phyloP scores from a whole-genome alignment of 345 rosid species.

The Populus nigra region DNA sequence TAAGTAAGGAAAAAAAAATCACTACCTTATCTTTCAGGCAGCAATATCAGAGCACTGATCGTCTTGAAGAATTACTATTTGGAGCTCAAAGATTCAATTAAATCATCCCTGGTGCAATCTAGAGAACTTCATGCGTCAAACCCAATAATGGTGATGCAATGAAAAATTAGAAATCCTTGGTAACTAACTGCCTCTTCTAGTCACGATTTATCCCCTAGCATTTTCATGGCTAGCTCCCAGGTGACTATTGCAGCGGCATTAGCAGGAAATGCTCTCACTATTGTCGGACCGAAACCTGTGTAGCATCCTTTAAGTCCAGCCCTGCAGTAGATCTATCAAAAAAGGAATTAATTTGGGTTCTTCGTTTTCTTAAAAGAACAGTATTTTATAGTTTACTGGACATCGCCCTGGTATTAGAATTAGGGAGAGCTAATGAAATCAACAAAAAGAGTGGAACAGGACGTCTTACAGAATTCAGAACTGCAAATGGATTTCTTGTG shows the following conservation, averaged over 20 bases:
- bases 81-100: background rate
- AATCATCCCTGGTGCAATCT: background rate
- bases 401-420: background rate
- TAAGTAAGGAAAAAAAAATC: background rate
- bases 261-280: conserved; percentile 88
- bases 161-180: conserved; percentile 2
- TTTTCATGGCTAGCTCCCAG: conserved; percentile 87
- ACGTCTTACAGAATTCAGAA: conserved; percentile 61
- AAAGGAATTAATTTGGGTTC: conserved; percentile 9
- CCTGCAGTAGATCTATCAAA: conserved; percentile 58
- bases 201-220: conserved; percentile 58
- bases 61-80: background rate
- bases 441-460: background rate
- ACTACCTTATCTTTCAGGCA: background rate
- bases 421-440: background rate
- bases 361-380: background rate
- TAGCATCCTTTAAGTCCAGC: conserved; percentile 87
- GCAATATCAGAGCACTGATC: background rate
- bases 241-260: conserved; percentile 95
- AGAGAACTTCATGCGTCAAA: background rate
- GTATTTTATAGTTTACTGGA: background rate
- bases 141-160: background rate
- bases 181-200: conserved; percentile 20
- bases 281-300: conserved; percentile 82
- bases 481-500: conserved; percentile 63